These are phyloP conservation scores for Fomitopsis palustris DNA, from an alignment of 1,284 basidiomycete genomes.

Conservation along the genomic window DNA sequence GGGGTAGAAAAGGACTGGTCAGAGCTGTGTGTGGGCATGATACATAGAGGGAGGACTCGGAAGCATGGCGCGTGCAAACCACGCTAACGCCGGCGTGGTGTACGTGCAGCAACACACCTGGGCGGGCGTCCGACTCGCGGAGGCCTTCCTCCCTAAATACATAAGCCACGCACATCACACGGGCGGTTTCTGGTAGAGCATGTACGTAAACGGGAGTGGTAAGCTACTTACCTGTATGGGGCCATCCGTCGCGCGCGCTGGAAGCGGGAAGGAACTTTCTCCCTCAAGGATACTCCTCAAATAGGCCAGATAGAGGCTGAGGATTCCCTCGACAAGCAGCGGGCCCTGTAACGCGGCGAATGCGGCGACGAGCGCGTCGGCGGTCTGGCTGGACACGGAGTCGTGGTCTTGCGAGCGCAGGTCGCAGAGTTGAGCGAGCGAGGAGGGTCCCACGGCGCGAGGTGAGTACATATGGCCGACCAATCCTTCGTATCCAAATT, in stretches of 20 bases:
- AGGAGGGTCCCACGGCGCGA: neutral
- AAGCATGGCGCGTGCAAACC: slow-evolving; percentile 5
- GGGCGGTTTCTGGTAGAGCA: neutral
- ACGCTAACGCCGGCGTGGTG: slow-evolving; percentile 8
- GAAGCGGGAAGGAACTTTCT: neutral
- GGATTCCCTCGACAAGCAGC: neutral
- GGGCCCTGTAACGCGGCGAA: neutral
- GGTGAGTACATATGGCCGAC: neutral
- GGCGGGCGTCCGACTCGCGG: neutral
- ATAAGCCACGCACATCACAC: slow-evolving; percentile 7
- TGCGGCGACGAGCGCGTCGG: slow-evolving; percentile 1
- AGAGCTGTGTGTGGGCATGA: neutral
- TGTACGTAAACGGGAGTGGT: slow-evolving; percentile 1
- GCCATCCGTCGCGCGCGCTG: slow-evolving; percentile 2
- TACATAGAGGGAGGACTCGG: neutral
- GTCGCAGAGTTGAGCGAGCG: neutral
- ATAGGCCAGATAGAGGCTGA: slow-evolving; percentile 4
- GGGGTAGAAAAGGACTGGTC: neutral
- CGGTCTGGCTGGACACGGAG: neutral
- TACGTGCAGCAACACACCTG: neutral
- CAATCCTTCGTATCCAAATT: neutral
- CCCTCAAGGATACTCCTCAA: slow-evolving; percentile 6
- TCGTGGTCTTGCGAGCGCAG: neutral
- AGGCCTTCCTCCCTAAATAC: slow-evolving; percentile 8
- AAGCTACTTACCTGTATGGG: slow-evolving; percentile 2